Conservation (phyloP, 2,329 filamentous ascomycete genomes). For the Thermoascus crustaceus region DNA sequence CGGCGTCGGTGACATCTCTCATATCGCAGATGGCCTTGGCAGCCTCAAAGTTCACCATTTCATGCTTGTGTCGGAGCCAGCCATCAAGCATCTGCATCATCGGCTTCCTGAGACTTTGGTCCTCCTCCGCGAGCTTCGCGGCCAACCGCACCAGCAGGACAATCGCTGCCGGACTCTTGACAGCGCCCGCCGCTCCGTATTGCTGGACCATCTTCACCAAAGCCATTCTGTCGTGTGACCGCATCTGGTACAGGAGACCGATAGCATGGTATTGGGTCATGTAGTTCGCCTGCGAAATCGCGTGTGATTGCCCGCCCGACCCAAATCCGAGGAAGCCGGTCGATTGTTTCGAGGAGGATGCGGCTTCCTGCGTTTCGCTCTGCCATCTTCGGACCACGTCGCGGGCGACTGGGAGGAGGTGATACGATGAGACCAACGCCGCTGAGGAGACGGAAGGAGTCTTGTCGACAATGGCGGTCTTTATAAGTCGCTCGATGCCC, state of each 20-base stretch:
- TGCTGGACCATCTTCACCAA: slow-evolving; percentile 99
- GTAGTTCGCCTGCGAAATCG: slow-evolving; percentile 72
- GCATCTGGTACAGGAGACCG: slow-evolving; percentile 95
- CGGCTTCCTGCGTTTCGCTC: slow-evolving; percentile 95
- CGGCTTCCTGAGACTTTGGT: slow-evolving; percentile 76
- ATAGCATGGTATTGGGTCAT: slow-evolving; percentile 99
- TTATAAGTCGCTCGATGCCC: slow-evolving; percentile 96
- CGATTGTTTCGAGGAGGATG: slow-evolving; percentile 79
- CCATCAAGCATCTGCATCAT: slow-evolving; percentile 97
- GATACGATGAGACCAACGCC: slow-evolving; percentile 92
- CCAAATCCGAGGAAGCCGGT: slow-evolving; percentile 89
- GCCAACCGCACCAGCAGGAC: slow-evolving; percentile 89
- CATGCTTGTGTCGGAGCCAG: slow-evolving; percentile 96
- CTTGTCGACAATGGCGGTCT: slow-evolving; percentile 98
- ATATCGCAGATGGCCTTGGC: slow-evolving; percentile 97
- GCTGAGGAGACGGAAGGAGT: slow-evolving; percentile 95
- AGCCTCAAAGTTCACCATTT: slow-evolving; percentile 99
- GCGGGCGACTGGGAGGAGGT: slow-evolving; percentile 88
- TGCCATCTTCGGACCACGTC: slow-evolving; percentile 97
- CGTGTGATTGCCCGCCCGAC: slow-evolving; percentile 64
- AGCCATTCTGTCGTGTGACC: slow-evolving; percentile 94
- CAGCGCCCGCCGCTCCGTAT: slow-evolving; percentile 79
- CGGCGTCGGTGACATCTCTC: slow-evolving; percentile 82
- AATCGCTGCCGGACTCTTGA: slow-evolving; percentile 90
- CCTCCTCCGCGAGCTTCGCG: slow-evolving; percentile 89